phyloP scores from a whole-genome alignment of 1,284 basidiomycete genomes.

The Boletus sp. region DNA sequence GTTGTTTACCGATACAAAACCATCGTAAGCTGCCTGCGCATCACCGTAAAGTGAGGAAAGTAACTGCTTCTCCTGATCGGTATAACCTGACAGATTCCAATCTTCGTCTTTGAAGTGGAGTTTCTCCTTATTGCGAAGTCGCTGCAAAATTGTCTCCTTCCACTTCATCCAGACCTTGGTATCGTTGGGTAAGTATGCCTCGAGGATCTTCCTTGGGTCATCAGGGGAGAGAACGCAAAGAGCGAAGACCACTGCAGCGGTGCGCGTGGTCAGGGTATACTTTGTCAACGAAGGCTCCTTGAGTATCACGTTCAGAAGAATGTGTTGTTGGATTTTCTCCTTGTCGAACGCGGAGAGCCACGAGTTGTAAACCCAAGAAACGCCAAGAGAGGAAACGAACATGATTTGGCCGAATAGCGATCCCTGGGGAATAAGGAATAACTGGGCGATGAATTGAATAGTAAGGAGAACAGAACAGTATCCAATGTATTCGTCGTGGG shows the following conservation, averaged over 20 bases:
- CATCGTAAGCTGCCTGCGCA: conserved; percentile 23
- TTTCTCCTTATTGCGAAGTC: conserved; percentile 3
- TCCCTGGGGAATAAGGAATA: conserved; percentile 23
- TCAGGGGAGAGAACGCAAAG: conserved; percentile 27
- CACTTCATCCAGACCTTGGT: conserved; percentile 33
- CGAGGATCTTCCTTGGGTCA: conserved; percentile 27
- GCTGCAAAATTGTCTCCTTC: conserved; percentile 21
- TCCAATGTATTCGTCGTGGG: conserved; percentile 25
- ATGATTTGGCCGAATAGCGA: conserved; percentile 36
- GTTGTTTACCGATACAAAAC: neutral
- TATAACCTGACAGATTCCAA: conserved; percentile 17
- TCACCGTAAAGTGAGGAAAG: conserved; percentile 27
- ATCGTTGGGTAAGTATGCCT: conserved; percentile 30
- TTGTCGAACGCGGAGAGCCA: conserved; percentile 33
- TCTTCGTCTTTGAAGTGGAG: conserved; percentile 23
- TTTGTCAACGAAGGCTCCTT: conserved; percentile 17
- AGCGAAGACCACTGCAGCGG: conserved; percentile 31
- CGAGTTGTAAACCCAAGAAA: conserved; percentile 35
- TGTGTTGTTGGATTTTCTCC: conserved; percentile 29
- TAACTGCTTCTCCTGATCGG: conserved; percentile 12
- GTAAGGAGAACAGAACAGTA: conserved; percentile 29
- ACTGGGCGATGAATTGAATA: conserved; percentile 34
- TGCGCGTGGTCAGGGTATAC: conserved; percentile 28
- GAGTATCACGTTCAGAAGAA: conserved; percentile 26
- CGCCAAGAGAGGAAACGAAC: conserved; percentile 32